A percentile compares a stretch with the other conserved stretches of the same genome.
phyloP scores from a whole-genome alignment of 495 filamentous ascomycete genomes.

The Trichoderma virens region DNA sequence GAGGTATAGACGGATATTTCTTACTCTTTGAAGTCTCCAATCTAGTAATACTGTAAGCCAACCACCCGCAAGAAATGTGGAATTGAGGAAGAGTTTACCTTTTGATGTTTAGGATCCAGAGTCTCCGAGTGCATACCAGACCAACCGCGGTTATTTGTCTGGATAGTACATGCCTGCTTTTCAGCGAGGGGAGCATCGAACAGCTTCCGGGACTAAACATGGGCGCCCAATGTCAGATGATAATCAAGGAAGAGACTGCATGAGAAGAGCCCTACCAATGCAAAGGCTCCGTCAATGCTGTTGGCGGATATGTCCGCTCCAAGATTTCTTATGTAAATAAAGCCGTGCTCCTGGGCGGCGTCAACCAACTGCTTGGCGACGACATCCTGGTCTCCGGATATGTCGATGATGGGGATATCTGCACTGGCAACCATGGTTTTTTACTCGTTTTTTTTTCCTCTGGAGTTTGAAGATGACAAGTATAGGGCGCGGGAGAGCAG shows the following conservation, averaged over 20 bases:
- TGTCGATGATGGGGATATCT: constrained; percentile 74
- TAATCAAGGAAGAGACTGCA: too few species aligned
- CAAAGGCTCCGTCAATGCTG: constrained; percentile 67
- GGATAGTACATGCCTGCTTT: constrained; percentile 67
- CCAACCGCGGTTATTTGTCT: constrained; percentile 82
- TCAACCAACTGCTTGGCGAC: constrained; percentile 67
- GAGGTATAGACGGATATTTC: constrained; percentile 15
- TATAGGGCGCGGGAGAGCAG: too few species aligned
- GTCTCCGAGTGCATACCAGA: constrained; percentile 80
- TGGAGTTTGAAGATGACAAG: background rate
- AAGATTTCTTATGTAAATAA: constrained; percentile 73
- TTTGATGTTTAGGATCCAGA: constrained; percentile 75
- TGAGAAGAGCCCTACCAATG: constrained; percentile 46
- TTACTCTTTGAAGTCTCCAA: constrained; percentile 91
- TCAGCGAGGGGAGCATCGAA: constrained; percentile 64
- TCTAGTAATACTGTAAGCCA: constrained; percentile 33
- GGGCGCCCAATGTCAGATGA: background rate
- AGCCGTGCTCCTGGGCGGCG: constrained; percentile 74
- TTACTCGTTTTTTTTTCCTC: background rate
- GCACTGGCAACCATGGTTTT: constrained; percentile 36
- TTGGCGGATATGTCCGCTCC: constrained; percentile 56
- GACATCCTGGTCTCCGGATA: constrained; percentile 50
- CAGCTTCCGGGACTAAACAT: constrained; percentile 61
- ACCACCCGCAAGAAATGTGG: background rate
- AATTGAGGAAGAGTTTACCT: constrained; percentile 40